These are phyloP conservation scores for Rhinocladiella similis DNA, from an alignment of 2,329 filamentous ascomycete species.

Conservation along the genomic window DNA sequence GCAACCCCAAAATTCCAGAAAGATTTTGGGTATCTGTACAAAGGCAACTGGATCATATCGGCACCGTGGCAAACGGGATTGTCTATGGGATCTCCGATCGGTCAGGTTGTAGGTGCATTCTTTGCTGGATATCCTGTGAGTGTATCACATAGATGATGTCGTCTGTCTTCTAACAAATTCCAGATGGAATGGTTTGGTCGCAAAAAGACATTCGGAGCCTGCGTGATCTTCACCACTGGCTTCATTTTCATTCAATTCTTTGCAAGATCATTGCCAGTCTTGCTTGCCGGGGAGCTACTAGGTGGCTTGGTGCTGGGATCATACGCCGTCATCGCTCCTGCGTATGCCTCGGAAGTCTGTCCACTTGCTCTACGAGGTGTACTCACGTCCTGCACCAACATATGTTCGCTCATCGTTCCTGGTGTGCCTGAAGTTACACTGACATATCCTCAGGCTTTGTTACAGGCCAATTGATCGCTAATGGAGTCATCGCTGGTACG, in stretches of 20 bases:
- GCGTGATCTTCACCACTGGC: constrained; percentile 25
- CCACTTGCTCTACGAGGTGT: constrained; percentile 49
- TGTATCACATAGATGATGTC: not conserved
- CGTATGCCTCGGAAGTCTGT: constrained; percentile 46
- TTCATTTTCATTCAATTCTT: constrained; percentile 34
- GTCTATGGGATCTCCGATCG: constrained; percentile 51
- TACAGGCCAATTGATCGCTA: constrained; percentile 39
- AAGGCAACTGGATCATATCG: constrained; percentile 45
- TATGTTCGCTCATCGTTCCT: constrained; percentile 35
- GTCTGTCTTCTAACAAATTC: not conserved
- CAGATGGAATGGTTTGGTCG: constrained; percentile 40
- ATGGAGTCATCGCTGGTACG: constrained; percentile 36
- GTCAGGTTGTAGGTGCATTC: constrained; percentile 47
- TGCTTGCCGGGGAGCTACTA: constrained; percentile 49
- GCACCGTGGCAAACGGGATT: constrained; percentile 64
- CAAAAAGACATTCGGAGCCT: constrained; percentile 30
- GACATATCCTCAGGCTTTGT: constrained; percentile 33
- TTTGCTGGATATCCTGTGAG: constrained; percentile 34
- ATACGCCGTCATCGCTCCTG: constrained; percentile 51
- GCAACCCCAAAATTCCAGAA: constrained; percentile 58
- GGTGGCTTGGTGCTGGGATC: constrained; percentile 50
- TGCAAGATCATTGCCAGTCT: constrained; percentile 36
- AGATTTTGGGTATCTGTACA: constrained; percentile 56
- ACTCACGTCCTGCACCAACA: constrained; percentile 51
- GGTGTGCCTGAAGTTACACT: not conserved